Conservation (phyloP, 2,329 filamentous ascomycete genomes). For the Cladorrhinum sp. region DNA sequence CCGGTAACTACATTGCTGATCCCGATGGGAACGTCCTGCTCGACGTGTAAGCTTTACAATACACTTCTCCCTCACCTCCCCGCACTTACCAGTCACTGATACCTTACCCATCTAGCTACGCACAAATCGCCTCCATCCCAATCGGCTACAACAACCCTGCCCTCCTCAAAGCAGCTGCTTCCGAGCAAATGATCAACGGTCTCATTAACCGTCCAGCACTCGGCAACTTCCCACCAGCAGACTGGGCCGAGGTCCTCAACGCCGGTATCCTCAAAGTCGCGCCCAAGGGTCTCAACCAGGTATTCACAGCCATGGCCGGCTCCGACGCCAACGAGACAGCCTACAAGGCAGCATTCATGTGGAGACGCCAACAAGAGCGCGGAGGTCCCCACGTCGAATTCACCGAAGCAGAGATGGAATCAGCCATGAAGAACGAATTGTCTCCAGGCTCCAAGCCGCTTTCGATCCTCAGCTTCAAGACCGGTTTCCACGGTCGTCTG, state of each 20-base stretch:
- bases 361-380: constrained; percentile 75
- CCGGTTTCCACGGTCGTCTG: constrained; percentile 84
- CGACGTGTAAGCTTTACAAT: constrained; percentile 57
- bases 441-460: constrained; percentile 71
- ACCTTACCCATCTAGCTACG: constrained; percentile 57
- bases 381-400: constrained; percentile 77
- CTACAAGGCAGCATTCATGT: constrained; percentile 96
- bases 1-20: constrained; percentile 78
- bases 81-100: neutral
- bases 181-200: constrained; percentile 73
- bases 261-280: constrained; percentile 78
- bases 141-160: constrained; percentile 88
- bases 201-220: constrained; percentile 87
- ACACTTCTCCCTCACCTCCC: neutral
- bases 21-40: constrained; percentile 69
- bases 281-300: constrained; percentile 78
- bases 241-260: constrained; percentile 78
- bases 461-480: constrained; percentile 85
- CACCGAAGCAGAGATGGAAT: constrained; percentile 69
- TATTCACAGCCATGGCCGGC: constrained; percentile 85
- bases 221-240: constrained; percentile 83
- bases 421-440: constrained; percentile 74
- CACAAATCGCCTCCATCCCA: constrained; percentile 90
- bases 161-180: constrained; percentile 66
- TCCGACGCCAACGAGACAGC: constrained; percentile 93